A percentile compares a stretch with the other conserved stretches of the same genome.
These are phyloP conservation scores for Thozetella sp. DNA, from an alignment of 495 filamentous ascomycete species.

Conservation along the genomic window DNA sequence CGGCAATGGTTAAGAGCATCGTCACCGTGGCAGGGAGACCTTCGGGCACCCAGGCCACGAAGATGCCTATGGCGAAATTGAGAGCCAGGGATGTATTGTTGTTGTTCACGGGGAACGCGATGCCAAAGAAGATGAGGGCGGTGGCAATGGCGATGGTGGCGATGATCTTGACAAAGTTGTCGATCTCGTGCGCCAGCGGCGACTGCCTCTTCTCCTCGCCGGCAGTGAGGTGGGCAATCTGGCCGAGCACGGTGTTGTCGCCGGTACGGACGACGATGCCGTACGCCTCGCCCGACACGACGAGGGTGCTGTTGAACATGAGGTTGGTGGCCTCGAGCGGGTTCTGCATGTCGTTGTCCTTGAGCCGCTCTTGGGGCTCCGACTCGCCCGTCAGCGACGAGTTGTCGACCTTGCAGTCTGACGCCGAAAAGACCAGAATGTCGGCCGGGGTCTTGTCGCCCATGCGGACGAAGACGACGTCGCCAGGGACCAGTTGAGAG, in stretches of 20 bases:
- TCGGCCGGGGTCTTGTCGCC: constrained; percentile 73
- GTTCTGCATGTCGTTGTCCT: constrained; percentile 25
- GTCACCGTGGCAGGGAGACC: constrained; percentile 63
- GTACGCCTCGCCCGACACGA: constrained; percentile 21
- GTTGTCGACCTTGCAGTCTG: constrained; percentile 65
- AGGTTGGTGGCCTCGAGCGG: constrained; percentile 25
- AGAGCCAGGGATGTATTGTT: constrained; percentile 18
- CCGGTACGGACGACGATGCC: constrained; percentile 69
- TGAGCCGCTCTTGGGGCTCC: constrained; percentile 15
- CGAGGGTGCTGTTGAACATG: constrained; percentile 18
- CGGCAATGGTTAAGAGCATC: constrained; percentile 24
- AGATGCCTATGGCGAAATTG: constrained; percentile 17
- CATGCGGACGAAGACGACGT: constrained; percentile 67
- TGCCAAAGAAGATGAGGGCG: constrained; percentile 12
- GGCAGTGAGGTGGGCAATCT: constrained; percentile 50
- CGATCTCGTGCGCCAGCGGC: constrained; percentile 13
- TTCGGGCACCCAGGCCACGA: constrained; percentile 64
- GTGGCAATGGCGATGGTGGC: constrained; percentile 16
- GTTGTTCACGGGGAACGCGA: constrained; percentile 18
- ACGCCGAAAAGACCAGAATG: constrained; percentile 58
- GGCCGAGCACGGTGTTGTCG: constrained; percentile 69
- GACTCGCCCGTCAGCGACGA: constrained; percentile 60
- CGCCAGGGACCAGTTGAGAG: constrained; percentile 57
- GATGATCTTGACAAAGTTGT: constrained; percentile 23
- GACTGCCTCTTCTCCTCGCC: constrained; percentile 12